phyloP scores from a whole-genome alignment of 2,329 filamentous ascomycete genomes.

The Penicillium vulpinum region DNA sequence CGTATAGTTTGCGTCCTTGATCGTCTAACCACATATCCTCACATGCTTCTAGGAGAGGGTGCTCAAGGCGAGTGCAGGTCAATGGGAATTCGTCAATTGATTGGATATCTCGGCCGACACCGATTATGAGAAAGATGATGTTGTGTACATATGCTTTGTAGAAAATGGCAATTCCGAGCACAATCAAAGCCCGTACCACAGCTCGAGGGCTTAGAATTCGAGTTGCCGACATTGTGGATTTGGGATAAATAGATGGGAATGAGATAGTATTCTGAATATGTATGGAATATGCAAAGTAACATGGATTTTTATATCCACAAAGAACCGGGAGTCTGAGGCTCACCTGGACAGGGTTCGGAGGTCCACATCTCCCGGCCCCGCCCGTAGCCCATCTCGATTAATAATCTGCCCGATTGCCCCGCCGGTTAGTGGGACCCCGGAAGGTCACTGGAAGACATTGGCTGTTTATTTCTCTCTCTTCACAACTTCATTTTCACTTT shows the following conservation, averaged over 20 bases:
- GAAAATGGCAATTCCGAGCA: background rate
- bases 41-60: conserved; percentile 30
- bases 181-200: background rate
- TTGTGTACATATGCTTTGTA: background rate
- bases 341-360: no score
- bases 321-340: no score
- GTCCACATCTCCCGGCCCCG: no score
- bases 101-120: conserved; percentile 24
- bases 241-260: background rate
- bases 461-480: background rate
- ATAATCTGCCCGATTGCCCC: background rate
- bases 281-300: background rate
- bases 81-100: conserved; percentile 35
- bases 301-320: no score
- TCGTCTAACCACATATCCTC: conserved; percentile 34
- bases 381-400: no score
- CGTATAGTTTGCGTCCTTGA: background rate
- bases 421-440: no score
- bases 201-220: background rate
- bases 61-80: conserved; percentile 25
- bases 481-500: background rate
- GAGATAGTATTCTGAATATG: background rate
- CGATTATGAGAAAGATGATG: background rate
- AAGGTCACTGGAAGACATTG: background rate
- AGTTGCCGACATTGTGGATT: background rate